Evolutionary conservation across 1,284 basidiomycete genomes (phyloP).

Genomic region (Rhodotorula mucilaginosa): DNA sequence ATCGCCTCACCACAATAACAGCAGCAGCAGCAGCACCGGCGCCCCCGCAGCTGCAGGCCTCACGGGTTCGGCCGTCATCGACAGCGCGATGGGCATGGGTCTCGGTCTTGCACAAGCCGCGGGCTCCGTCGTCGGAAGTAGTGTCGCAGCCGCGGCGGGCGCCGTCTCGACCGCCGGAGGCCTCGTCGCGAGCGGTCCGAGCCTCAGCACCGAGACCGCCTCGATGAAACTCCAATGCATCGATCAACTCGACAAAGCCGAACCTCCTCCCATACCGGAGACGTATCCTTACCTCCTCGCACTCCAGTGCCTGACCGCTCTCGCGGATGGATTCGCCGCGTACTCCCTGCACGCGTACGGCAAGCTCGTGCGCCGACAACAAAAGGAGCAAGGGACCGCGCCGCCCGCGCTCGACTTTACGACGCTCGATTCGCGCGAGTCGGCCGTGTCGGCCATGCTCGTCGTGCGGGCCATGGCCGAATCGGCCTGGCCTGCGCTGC

Average conservation of each 20-base stretch:
- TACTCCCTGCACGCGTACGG: constrained; percentile 69
- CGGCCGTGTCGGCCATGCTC: constrained; percentile 54
- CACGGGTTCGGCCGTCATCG: constrained; percentile 60
- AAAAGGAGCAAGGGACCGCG: constrained; percentile 54
- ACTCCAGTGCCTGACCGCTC: constrained; percentile 78
- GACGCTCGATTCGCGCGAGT: constrained; percentile 52
- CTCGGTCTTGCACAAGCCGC: constrained; percentile 63
- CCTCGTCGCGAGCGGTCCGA: constrained; percentile 71
- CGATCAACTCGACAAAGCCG: constrained; percentile 92
- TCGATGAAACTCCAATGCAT: constrained; percentile 60
- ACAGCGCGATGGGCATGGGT: constrained; percentile 77
- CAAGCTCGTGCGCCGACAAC: constrained; percentile 51
- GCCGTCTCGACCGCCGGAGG: constrained; percentile 59
- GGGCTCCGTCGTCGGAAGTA: constrained; percentile 59
- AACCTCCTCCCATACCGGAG: constrained; percentile 86
- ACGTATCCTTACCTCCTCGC: constrained; percentile 88
- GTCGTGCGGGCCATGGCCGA: constrained; percentile 75
- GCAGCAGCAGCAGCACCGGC: too few species aligned
- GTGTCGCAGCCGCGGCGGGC: constrained; percentile 64
- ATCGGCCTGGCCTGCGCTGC: constrained; percentile 80
- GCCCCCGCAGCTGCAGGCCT: neutral
- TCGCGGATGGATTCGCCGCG: constrained; percentile 81
- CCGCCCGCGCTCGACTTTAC: constrained; percentile 69
- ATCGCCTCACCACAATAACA: too few species aligned
- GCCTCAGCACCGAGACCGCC: constrained; percentile 25